Evolutionary conservation across 768 basidiomycete genomes (phyloP).

Genomic region (Mycena maculata): DNA sequence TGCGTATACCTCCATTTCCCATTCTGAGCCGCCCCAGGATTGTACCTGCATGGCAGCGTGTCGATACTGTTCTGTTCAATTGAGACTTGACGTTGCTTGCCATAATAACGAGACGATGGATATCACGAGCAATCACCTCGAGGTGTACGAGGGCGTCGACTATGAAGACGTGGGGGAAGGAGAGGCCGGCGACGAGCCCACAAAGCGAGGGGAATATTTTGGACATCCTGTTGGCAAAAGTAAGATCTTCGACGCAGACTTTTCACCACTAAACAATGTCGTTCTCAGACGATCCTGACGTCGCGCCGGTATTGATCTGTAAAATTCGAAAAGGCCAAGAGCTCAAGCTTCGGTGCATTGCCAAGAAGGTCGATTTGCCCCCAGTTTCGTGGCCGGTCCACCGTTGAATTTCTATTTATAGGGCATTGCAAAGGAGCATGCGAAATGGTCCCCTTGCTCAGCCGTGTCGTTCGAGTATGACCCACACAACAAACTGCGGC

Average conservation of each 20-base stretch:
- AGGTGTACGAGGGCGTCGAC: constrained; percentile 56
- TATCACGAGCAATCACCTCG: constrained; percentile 88
- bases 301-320: constrained; percentile 83
- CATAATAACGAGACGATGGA: constrained; percentile 81
- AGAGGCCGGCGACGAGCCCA: constrained; percentile 74
- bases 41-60: constrained; percentile 91
- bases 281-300: constrained; percentile 66
- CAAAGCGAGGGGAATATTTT: constrained; percentile 79
- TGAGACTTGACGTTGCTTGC: constrained; percentile 83
- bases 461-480: constrained; percentile 98
- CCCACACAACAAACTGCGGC: constrained; percentile 95
- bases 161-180: constrained; percentile 48
- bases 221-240: constrained; percentile 90
- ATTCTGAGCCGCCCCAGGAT: constrained; percentile 66
- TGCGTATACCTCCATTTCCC: constrained; percentile 12
- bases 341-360: constrained; percentile 84
- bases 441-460: constrained; percentile 98
- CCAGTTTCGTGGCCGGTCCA: not conserved
- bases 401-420: constrained; percentile 43
- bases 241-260: constrained; percentile 46
- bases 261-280: constrained; percentile 8
- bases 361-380: constrained; percentile 89
- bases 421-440: constrained; percentile 98
- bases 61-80: constrained; percentile 84
- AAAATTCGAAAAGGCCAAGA: constrained; percentile 97